Evolutionary conservation across 179 eudicot genomes (phyloP), one percentile per base, ranked within the genome.

Genomic region (Sideroxylon spinosum): DNA sequence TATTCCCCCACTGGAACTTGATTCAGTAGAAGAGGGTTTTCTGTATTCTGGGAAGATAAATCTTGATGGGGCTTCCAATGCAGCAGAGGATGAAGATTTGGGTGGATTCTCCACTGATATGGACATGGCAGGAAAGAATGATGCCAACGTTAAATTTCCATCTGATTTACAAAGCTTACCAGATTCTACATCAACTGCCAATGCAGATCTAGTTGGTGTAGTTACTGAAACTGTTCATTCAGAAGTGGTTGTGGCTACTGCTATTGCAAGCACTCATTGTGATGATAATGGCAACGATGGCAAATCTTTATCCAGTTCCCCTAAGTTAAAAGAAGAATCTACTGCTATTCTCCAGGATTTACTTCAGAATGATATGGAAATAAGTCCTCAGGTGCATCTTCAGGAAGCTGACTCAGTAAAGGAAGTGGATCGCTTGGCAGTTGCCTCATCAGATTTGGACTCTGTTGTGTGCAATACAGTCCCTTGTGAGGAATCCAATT

Each of bases 301-400:
- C 28, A 63, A 70, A 46, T 63, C 46, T 82, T 68, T 63, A 28
- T 75, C 53, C 0, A 80, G 56, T 74, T 61, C 75, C 56, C 78
- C 68, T 71, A 64, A 68, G 71, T 77, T 78, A 74, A 83, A 81
- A 75, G 83, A 78, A 68, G 71, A 76, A 72, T 49, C 80, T 74
- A 19, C 32, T 82, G 74, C 64, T 63, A 22, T 71, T 74, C 55
- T 75, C 66, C 83, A 69, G 78, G 76, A 81, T 83, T 32, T 76
- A 25, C 50, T 12, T 74, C 78, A 63, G 71, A 77, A 84, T 82
- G 87, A 70, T 26, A 65, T 80, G 72, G 82, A 84, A 70, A 37
- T 49, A 37, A 46, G 63, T 75, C 57, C 75, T 44, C 57, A 52
- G 37, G 80, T 22, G 57, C 69, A 63, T 69, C 73, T 49, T 55